phyloP scores from a whole-genome alignment of 176 grass and related monocot species.

The Aegilops tauschii region DNA sequence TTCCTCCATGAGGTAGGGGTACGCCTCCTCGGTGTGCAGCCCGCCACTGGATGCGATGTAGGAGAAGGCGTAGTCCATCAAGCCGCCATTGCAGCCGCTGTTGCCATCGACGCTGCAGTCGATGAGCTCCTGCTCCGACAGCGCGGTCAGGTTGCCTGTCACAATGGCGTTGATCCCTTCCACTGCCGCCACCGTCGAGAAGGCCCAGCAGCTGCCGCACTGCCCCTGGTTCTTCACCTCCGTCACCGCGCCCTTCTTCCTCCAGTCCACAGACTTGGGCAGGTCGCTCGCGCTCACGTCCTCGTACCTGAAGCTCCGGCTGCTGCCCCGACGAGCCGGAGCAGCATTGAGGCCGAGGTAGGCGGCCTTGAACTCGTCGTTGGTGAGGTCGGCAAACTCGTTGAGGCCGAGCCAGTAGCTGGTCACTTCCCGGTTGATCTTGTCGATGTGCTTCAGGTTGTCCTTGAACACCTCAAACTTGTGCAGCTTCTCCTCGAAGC shows the following conservation, averaged over 20 bases:
- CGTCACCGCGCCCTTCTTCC: conserved; percentile 70
- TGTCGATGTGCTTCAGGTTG: conserved; percentile 85
- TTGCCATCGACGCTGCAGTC: conserved; percentile 72
- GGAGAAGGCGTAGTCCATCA: conserved; percentile 85
- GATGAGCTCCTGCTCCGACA: conserved; percentile 90
- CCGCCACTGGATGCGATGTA: conserved; percentile 64
- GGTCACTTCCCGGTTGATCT: conserved; percentile 63
- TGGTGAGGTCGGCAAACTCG: conserved; percentile 72
- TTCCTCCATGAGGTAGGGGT: conserved; percentile 92
- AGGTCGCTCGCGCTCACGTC: not conserved
- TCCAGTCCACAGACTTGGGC: conserved; percentile 75
- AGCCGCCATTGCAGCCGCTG: conserved; percentile 74
- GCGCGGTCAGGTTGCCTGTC: conserved; percentile 58
- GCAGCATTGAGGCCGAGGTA: conserved; percentile 51
- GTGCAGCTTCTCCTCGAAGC: conserved; percentile 73
- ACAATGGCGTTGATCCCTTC: conserved; percentile 83
- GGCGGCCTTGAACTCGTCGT: conserved; percentile 70
- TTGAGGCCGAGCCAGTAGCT: conserved; percentile 93
- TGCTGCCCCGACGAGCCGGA: not conserved
- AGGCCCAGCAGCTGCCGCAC: conserved; percentile 93
- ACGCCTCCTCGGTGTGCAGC: conserved; percentile 74
- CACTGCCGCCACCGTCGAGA: conserved; percentile 77
- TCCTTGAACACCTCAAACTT: conserved; percentile 87
- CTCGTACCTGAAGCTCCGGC: conserved; percentile 51
- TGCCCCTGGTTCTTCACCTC: conserved; percentile 90